A percentile compares a stretch with the other conserved stretches of the same genome.
These are phyloP conservation scores for Blepharisma japonicum DNA, from an alignment of 73 alveolate species.

Conservation along the genomic window DNA sequence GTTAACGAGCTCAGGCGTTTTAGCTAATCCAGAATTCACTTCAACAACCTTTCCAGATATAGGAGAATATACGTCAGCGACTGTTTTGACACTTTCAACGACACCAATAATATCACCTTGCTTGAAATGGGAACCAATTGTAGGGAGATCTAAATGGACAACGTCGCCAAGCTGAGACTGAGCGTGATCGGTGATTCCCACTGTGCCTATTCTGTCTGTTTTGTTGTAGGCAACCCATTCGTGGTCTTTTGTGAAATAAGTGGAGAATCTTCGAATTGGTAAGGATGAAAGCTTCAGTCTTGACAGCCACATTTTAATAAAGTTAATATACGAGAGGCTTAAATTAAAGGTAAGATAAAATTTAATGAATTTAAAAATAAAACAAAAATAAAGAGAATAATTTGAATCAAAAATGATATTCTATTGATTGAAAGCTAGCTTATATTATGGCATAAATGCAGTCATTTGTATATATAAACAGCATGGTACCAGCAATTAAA, in stretches of 20 bases:
- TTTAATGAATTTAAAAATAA: no score
- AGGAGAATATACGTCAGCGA: slow-evolving; percentile 63
- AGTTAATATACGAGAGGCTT: no score
- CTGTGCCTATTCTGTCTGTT: slow-evolving; percentile 41
- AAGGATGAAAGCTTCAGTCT: background rate
- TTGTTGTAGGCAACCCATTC: slow-evolving; percentile 61
- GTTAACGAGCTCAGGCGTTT: slow-evolving; percentile 53
- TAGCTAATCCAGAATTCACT: slow-evolving; percentile 31
- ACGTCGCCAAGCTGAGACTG: slow-evolving; percentile 69
- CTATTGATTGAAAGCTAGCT: no score
- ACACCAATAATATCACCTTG: slow-evolving; percentile 54
- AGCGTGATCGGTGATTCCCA: slow-evolving; percentile 69
- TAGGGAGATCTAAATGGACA: slow-evolving; percentile 50
- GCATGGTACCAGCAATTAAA: no score
- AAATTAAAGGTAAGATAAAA: no score
- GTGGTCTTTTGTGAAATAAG: slow-evolving; percentile 50
- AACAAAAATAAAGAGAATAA: no score
- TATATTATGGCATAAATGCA: no score
- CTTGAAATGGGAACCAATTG: slow-evolving; percentile 34
- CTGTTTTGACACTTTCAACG: slow-evolving; percentile 65
- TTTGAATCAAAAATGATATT: no score
- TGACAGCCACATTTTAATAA: background rate
- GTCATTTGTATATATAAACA: no score
- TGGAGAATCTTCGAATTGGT: slow-evolving; percentile 4
- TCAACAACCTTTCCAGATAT: slow-evolving; percentile 48